Conservation (phyloP, 768 basidiomycete species). For the Mycena olivaceomarginata region DNA sequence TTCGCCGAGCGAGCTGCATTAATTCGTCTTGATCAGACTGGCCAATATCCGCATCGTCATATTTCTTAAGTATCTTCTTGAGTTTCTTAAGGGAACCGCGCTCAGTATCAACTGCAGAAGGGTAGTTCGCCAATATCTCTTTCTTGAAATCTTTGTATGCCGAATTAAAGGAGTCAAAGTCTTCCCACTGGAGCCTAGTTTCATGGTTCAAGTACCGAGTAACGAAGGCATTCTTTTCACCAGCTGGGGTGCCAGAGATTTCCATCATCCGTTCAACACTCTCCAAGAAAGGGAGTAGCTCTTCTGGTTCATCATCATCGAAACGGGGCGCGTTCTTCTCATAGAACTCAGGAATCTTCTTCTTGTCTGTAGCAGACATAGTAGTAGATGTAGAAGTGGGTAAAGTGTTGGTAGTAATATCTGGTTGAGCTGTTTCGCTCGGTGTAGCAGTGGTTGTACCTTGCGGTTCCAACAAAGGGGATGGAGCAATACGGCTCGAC, state of each 20-base stretch:
- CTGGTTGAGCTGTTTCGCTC: neutral
- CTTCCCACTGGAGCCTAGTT: neutral
- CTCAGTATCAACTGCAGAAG: neutral
- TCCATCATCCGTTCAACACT: conserved; percentile 23
- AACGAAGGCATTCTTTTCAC: conserved; percentile 10
- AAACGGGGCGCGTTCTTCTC: conserved; percentile 18
- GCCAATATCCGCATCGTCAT: neutral
- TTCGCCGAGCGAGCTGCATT: neutral
- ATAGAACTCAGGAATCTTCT: conserved; percentile 22
- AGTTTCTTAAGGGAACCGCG: neutral
- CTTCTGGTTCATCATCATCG: conserved; percentile 12
- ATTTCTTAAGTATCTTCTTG: neutral
- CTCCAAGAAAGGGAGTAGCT: conserved; percentile 18
- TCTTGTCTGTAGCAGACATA: neutral
- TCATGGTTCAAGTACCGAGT: neutral
- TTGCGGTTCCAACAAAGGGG: neutral
- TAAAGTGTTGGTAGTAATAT: neutral
- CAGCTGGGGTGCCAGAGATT: neutral
- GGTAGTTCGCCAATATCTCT: conserved; percentile 24
- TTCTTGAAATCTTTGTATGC: conserved; percentile 17
- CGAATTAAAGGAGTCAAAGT: neutral
- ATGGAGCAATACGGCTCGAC: too few relatives aligned
- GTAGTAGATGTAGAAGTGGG: too few relatives aligned
- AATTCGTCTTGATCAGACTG: neutral
- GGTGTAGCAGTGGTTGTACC: neutral